Base-by-base conservation (phyloP, 2,329 filamentous ascomycete species). In the Ascochyta viciae-villosae region DNA sequence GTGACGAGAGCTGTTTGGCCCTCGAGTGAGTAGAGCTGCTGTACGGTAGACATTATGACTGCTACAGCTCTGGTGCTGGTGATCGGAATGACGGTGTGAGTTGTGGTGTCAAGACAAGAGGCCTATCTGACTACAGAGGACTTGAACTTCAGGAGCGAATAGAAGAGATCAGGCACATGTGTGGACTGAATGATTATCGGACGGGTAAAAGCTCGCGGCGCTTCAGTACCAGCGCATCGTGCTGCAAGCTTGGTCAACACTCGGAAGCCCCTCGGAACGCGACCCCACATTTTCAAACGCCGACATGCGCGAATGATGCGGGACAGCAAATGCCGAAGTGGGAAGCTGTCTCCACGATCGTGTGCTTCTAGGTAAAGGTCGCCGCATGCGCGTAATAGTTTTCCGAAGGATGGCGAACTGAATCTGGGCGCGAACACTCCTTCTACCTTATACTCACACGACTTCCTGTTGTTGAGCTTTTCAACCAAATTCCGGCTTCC, bases 1-100 rank as follows among this genome's bases (percentile, higher is more conserved):
- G 80, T 83, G 8, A 82, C 77, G 37, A 83, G 65, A 19, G 80
- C 80, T 1, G 78, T 81, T 63, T 83, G 77, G 44, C 80, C 80
- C 57, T 80, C 71, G 9, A 83, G 76, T 26, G 78, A 80, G 70
- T 82, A 83, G 33, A 83, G 72, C 54, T 81, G 70, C 41, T 70
- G 65, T 37, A 74, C 67, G 3, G 66, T 67, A 16, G 70, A 34
- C 71, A 74, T 74, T 38, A 42, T 68, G 52, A 34, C 33, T 47
- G 52, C 39, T 31, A 15, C 13, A 24, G 8, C n/a, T 50, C 16
- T 35, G 15, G 34, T 49, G 46, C 2, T 16, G 24, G 27, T 39
- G 27, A 34, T 55, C 41, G 52, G 51, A 60, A 60, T 39, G 43
- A 37, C 27, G 31, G 4, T 43, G 23, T 35, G 9, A 16, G 31